Conservation (phyloP, 116 monocot species). For the Iris pallida region DNA sequence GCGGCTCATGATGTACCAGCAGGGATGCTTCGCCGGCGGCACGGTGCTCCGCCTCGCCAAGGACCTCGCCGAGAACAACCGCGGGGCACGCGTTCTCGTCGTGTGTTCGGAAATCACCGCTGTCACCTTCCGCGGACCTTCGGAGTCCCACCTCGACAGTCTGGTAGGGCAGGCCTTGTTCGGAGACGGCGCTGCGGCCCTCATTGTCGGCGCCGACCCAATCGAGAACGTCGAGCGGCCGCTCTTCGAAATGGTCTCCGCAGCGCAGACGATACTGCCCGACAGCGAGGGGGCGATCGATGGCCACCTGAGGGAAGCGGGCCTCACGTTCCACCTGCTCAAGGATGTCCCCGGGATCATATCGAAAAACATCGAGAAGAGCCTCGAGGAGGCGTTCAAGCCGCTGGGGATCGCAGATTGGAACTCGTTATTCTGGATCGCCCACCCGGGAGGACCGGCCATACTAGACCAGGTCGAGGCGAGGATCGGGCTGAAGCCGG, state of each 20-base stretch:
- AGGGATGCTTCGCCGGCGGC: slow-evolving; percentile 51
- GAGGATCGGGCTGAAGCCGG: slow-evolving; percentile 2
- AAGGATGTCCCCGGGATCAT: slow-evolving; percentile 10
- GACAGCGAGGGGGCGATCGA: slow-evolving; percentile 9
- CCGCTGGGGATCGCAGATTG: slow-evolving; percentile 1
- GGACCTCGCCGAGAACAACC: slow-evolving; percentile 64
- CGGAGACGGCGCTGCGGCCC: slow-evolving; percentile 10
- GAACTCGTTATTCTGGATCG: slow-evolving; percentile 4
- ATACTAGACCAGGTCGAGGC: slow-evolving; percentile 5
- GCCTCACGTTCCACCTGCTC: slow-evolving; percentile 6
- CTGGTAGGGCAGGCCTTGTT: slow-evolving; percentile 17
- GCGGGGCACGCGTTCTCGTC: slow-evolving; percentile 15
- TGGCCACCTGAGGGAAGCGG: slow-evolving; percentile 7
- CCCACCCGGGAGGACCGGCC: slow-evolving; percentile 3
- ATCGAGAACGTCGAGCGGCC: slow-evolving; percentile 1
- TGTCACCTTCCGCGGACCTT: slow-evolving; percentile 19
- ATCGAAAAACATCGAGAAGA: slow-evolving; percentile 5
- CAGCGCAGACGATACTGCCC: background rate
- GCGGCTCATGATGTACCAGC: slow-evolving; percentile 43
- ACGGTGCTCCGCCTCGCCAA: slow-evolving; percentile 59
- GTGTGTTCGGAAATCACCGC: slow-evolving; percentile 18
- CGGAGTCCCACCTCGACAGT: slow-evolving; percentile 9
- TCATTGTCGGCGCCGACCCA: slow-evolving; percentile 8
- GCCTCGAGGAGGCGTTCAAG: slow-evolving; percentile 5
- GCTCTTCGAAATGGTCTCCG: slow-evolving; percentile 10